Base-by-base conservation (phyloP, 805 yeast genomes). In the Debaryomyces tyrocola region DNA sequence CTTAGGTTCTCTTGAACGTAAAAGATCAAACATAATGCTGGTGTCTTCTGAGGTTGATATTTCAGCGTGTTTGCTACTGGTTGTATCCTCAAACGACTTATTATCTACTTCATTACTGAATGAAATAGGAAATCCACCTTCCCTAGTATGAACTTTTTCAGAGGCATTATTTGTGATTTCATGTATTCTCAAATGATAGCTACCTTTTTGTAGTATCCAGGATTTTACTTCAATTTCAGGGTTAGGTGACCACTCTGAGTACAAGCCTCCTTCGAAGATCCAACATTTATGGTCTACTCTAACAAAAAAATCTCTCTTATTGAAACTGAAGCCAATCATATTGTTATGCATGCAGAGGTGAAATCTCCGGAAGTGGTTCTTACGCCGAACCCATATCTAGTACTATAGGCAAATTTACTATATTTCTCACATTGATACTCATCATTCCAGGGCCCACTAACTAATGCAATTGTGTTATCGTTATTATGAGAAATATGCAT, bases 121-220 rank as follows among this genome's bases (percentile, higher is more conserved):
- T 43, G 49, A 33, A 11, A 43, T 27, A n/a, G 47, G 41, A 46
- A 51, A 50, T 5, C 54, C 54, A 5, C 54, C 54, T 46, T 51
- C 54, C 15, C 37, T 43, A 15, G 52, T 36, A 34, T 37, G 20
- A 17, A 46, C 40, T 3, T 20, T 14, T n/a, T 28, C 12, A 28
- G 21, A 36, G 10, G 52, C 38, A 5, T 27, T 34, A 36, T 49
- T 49, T 17, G 29, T 11, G 31, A 51, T 41, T n/a, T 37, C 27
- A 38, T 51, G 54, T 12, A 44, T 33, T 28, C 53, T 44, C 9
- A 45, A 18, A 43, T 50, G 53, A 24, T 41, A 50, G 8, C 14
- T 37, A 31, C 40, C 45, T 18, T 14, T 24, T 12, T 44, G 49
- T 17, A 50, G 24, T 6, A 47, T 24, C 49, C 49, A 47, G 9